Evolutionary conservation across 2,329 filamentous ascomycete genomes (phyloP).

Genomic region (Coniochaeta pulveracea): DNA sequence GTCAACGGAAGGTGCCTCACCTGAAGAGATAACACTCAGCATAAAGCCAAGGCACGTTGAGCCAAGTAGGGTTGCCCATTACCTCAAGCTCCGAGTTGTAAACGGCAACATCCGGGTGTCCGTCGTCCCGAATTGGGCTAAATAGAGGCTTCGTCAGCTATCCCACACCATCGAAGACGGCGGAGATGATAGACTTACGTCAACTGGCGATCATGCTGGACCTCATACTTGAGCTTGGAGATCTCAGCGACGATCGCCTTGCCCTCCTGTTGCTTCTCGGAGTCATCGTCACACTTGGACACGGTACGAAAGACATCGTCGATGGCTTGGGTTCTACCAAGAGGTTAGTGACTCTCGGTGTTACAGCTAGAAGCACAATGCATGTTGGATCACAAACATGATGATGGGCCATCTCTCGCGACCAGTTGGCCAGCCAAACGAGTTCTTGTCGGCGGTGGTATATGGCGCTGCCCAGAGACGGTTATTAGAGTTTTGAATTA

Average conservation of each 20-base stretch:
- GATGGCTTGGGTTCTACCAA: slow-evolving; percentile 68
- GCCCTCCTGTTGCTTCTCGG: slow-evolving; percentile 63
- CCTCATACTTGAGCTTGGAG: slow-evolving; percentile 80
- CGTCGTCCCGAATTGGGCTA: slow-evolving; percentile 68
- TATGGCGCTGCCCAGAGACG: slow-evolving; percentile 50
- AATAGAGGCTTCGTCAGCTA: slow-evolving; percentile 1
- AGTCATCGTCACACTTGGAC: slow-evolving; percentile 42
- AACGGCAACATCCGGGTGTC: slow-evolving; percentile 57
- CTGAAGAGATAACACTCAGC: slow-evolving; percentile 90
- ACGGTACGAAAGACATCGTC: slow-evolving; percentile 84
- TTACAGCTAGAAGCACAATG: background rate
- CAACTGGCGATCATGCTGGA: slow-evolving; percentile 77
- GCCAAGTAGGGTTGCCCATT: slow-evolving; percentile 68
- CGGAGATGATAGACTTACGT: slow-evolving; percentile 39
- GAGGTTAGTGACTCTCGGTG: background rate
- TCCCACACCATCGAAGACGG: background rate
- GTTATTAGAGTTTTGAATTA: background rate
- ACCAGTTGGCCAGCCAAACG: slow-evolving; percentile 79
- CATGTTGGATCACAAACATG: slow-evolving; percentile 34
- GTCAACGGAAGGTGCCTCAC: slow-evolving; percentile 23
- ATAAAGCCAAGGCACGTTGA: slow-evolving; percentile 78
- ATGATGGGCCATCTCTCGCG: slow-evolving; percentile 89
- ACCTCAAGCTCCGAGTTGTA: slow-evolving; percentile 82
- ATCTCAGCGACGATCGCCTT: slow-evolving; percentile 76
- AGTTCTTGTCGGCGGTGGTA: slow-evolving; percentile 68